A percentile compares a stretch with the other conserved stretches of the same genome.
Evolutionary conservation across 805 yeast genomes (phyloP).

Genomic region (Cyberlindnera suaveolens): DNA sequence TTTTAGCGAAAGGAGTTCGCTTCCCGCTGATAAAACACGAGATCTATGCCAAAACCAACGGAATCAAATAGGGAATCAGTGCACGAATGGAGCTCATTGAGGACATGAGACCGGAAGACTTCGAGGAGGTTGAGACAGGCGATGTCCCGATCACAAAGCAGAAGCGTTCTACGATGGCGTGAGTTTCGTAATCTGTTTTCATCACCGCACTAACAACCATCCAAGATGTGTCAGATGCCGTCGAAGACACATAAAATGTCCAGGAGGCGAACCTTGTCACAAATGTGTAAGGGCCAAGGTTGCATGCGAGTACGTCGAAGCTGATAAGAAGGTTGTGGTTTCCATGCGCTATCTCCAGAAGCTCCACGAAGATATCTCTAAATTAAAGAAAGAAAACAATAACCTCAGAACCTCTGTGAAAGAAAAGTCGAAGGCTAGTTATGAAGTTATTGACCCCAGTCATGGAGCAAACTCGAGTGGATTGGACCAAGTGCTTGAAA

Average conservation of each 20-base stretch:
- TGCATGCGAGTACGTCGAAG: slow-evolving; percentile 65
- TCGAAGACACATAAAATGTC: slow-evolving; percentile 67
- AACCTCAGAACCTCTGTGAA: slow-evolving; percentile 35
- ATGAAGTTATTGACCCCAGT: not conserved
- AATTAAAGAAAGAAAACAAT: slow-evolving; percentile 61
- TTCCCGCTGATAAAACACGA: slow-evolving; percentile 4
- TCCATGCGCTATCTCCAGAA: slow-evolving; percentile 64
- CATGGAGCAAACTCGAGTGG: not conserved
- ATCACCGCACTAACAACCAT: not conserved
- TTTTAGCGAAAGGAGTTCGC: slow-evolving; percentile 2
- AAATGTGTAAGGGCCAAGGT: slow-evolving; percentile 52
- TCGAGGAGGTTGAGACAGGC: slow-evolving; percentile 5
- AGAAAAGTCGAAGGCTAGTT: slow-evolving; percentile 3
- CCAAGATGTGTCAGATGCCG: slow-evolving; percentile 56
- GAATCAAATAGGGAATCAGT: not conserved
- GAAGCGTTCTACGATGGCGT: slow-evolving; percentile 21
- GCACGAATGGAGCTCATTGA: not conserved
- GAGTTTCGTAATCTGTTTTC: slow-evolving; percentile 2
- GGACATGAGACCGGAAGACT: slow-evolving; percentile 1
- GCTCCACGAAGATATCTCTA: slow-evolving; percentile 61
- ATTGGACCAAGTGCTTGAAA: slow-evolving; percentile 16
- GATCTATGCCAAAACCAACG: not conserved
- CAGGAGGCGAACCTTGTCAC: slow-evolving; percentile 69
- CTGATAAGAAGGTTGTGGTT: slow-evolving; percentile 65
- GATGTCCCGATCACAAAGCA: slow-evolving; percentile 15